Percentiles rank a stretch among this genome's conserved stretches.
Evolutionary conservation across 2,329 filamentous ascomycete species (phyloP).

Genomic region (Cadophora sp.): DNA sequence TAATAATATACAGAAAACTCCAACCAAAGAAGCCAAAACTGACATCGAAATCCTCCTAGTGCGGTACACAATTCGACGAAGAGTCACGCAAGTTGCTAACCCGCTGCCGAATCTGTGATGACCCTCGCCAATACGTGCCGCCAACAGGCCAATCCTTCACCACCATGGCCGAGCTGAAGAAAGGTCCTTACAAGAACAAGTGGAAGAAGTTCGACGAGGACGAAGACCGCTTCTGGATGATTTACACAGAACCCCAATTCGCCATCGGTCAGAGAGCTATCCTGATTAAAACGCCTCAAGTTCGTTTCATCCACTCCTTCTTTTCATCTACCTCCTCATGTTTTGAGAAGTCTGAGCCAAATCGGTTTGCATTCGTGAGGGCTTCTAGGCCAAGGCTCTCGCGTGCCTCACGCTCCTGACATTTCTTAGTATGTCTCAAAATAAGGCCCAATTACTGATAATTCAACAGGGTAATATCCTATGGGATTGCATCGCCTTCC

Average conservation of each 20-base stretch:
- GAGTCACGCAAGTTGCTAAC: slow-evolving; percentile 55
- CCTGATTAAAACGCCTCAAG: slow-evolving; percentile 64
- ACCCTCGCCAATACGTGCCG: slow-evolving; percentile 74
- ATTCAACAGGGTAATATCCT: slow-evolving; percentile 68
- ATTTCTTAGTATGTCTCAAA: background rate
- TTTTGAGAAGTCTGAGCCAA: background rate
- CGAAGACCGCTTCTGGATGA: slow-evolving; percentile 54
- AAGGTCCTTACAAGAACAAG: slow-evolving; percentile 56
- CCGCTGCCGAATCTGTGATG: slow-evolving; percentile 75
- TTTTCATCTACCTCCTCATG: background rate
- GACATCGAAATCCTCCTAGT: slow-evolving; percentile 59
- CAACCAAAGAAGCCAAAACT: background rate
- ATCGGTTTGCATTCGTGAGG: background rate
- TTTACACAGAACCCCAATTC: slow-evolving; percentile 62
- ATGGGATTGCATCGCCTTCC: slow-evolving; percentile 78
- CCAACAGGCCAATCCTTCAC: slow-evolving; percentile 70
- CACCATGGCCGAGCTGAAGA: slow-evolving; percentile 56
- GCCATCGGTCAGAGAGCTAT: slow-evolving; percentile 80
- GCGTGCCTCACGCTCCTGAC: no score
- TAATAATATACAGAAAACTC: no score
- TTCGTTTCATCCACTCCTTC: background rate
- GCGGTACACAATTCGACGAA: slow-evolving; percentile 72
- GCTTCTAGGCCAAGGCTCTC: no score
- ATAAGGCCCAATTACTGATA: background rate
- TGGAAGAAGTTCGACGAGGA: slow-evolving; percentile 55